Conservation (phyloP, 2,329 filamentous ascomycete genomes). For the Bipolaris victoriae region DNA sequence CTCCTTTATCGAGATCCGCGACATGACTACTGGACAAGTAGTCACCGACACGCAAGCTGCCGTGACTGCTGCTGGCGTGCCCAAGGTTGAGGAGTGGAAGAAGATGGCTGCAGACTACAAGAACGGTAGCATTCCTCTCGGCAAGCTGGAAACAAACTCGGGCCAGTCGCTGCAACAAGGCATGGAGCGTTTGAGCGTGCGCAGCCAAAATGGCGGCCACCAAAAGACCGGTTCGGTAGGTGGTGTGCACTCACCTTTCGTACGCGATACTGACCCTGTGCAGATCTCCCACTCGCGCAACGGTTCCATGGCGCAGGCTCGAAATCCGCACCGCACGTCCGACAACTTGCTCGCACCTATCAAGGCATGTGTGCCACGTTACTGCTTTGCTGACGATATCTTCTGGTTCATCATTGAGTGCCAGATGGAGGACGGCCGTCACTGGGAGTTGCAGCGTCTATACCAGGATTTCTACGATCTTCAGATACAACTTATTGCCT, state of each 20-base stretch:
- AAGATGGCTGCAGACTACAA: slow-evolving; percentile 99
- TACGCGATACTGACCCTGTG: slow-evolving; percentile 17
- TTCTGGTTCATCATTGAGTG: slow-evolving; percentile 99
- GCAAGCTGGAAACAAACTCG: slow-evolving; percentile 73
- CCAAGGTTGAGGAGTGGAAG: slow-evolving; percentile 98
- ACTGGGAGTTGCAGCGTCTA: slow-evolving; percentile 92
- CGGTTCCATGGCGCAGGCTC: slow-evolving; percentile 44
- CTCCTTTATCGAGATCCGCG: slow-evolving; percentile 93
- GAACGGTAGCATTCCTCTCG: slow-evolving; percentile 96
- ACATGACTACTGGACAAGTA: slow-evolving; percentile 85
- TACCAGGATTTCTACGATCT: slow-evolving; percentile 99
- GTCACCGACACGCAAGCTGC: slow-evolving; percentile 84
- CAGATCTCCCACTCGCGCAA: slow-evolving; percentile 44
- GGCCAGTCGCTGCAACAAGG: slow-evolving; percentile 61
- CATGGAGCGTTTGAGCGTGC: slow-evolving; percentile 78
- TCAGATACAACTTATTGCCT: slow-evolving; percentile 91
- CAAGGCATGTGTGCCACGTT: slow-evolving; percentile 84
- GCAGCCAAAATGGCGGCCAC: slow-evolving; percentile 42
- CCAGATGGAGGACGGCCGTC: slow-evolving; percentile 83
- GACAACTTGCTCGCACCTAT: slow-evolving; percentile 72
- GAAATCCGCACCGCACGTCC: slow-evolving; percentile 47
- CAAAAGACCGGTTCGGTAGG: slow-evolving; percentile 41
- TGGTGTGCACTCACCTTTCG: slow-evolving; percentile 12
- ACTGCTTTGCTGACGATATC: slow-evolving; percentile 95
- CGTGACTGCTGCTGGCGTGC: slow-evolving; percentile 85